Conservation (phyloP, 1,139 yeast species). For the Debaryomyces nepalensis region DNA sequence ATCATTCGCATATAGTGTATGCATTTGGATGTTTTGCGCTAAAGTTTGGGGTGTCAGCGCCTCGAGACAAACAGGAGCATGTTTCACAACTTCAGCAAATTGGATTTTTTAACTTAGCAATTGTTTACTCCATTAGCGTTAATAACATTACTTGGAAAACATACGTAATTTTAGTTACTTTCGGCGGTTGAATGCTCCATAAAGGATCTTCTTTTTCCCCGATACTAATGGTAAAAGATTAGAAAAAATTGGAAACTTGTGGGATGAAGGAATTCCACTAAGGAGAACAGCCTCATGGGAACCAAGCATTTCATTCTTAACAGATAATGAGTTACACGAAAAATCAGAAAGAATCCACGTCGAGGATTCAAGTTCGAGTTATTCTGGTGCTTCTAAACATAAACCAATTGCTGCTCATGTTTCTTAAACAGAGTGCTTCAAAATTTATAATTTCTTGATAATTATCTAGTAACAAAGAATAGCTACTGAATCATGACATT, state of each 20-base stretch:
- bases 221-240: slow-evolving; percentile 65
- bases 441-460: neutral
- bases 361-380: too few relatives aligned
- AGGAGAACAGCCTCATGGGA: slow-evolving; percentile 55
- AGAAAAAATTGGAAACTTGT: slow-evolving; percentile 66
- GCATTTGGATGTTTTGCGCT: slow-evolving; percentile 56
- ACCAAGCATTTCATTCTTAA: slow-evolving; percentile 45
- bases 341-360: too few relatives aligned
- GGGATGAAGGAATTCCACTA: slow-evolving; percentile 61
- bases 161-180: slow-evolving; percentile 51
- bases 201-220: slow-evolving; percentile 69
- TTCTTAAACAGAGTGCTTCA: too few relatives aligned
- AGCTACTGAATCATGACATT: neutral
- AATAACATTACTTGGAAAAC: slow-evolving; percentile 52
- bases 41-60: slow-evolving; percentile 54
- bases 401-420: too few relatives aligned
- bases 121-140: slow-evolving; percentile 52
- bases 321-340: slow-evolving; percentile 47
- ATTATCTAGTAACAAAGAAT: neutral
- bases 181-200: slow-evolving; percentile 56
- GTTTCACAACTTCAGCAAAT: slow-evolving; percentile 49
- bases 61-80: slow-evolving; percentile 56
- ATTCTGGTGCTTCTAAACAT: neutral
- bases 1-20: slow-evolving; percentile 51
- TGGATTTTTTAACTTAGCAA: slow-evolving; percentile 53